Conservation (phyloP, 805 yeast genomes). For the Brettanomyces sp. region DNA sequence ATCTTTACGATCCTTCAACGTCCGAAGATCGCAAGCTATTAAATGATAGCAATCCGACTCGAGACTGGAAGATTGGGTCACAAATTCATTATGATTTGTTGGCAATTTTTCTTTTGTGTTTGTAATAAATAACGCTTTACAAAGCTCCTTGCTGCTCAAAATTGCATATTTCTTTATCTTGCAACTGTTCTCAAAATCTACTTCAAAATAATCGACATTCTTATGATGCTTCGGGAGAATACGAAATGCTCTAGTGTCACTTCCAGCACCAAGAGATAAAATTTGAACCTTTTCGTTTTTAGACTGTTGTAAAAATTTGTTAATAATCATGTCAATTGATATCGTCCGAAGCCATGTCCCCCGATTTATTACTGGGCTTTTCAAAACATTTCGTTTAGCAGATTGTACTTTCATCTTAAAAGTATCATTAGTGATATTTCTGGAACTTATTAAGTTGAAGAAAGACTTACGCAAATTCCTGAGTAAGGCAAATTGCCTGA, state of each 20-base stretch:
- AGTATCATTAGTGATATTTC: too few species aligned
- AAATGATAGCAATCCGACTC: conserved; percentile 34
- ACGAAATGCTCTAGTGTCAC: conserved; percentile 60
- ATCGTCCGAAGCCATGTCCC: conserved; percentile 60
- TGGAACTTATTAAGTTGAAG: conserved; percentile 16
- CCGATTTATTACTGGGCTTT: conserved; percentile 59
- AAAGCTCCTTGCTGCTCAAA: conserved; percentile 23
- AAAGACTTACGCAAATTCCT: conserved; percentile 32
- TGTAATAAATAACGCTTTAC: background rate
- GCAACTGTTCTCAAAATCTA: conserved; percentile 53
- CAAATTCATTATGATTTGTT: conserved; percentile 4
- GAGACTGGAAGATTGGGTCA: background rate
- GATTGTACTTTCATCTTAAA: background rate
- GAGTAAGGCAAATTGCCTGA: conserved; percentile 17
- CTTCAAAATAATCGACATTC: conserved; percentile 41
- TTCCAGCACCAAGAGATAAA: conserved; percentile 72
- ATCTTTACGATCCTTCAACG: conserved; percentile 8
- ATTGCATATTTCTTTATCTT: conserved; percentile 44
- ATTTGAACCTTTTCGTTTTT: conserved; percentile 34
- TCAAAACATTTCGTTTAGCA: conserved; percentile 12
- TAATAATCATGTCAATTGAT: conserved; percentile 39
- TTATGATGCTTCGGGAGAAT: conserved; percentile 26
- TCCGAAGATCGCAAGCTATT: conserved; percentile 46
- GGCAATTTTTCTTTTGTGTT: conserved; percentile 2
- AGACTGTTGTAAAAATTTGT: conserved; percentile 29